Conservation (phyloP, 169 alveolate genomes). For the Amoebophrya sp. region DNA sequence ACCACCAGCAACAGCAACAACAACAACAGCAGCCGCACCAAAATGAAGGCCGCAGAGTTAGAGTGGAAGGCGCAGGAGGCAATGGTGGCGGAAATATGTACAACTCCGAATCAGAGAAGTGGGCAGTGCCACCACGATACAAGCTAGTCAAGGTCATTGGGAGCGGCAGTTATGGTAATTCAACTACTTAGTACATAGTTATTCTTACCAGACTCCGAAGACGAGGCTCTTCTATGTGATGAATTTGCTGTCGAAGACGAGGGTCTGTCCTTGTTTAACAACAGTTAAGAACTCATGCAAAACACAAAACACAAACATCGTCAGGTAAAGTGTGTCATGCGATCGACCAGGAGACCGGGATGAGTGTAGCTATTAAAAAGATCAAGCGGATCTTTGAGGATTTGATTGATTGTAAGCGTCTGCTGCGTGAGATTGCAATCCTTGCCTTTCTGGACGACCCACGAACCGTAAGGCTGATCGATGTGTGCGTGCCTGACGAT, state of each 20-base stretch:
- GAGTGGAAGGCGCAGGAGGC: too few species aligned
- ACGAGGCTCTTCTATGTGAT: too few species aligned
- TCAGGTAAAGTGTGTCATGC: conserved; percentile 21
- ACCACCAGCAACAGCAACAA: neutral
- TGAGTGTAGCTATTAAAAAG: conserved; percentile 85
- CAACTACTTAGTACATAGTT: neutral
- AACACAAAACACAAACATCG: too few species aligned
- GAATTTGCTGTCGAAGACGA: too few species aligned
- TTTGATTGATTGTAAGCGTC: conserved; percentile 90
- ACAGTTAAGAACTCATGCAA: too few species aligned
- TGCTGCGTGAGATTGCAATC: conserved; percentile 88
- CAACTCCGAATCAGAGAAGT: neutral
- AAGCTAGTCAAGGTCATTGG: neutral
- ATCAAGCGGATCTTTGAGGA: conserved; percentile 91
- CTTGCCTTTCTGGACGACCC: conserved; percentile 82
- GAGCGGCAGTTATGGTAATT: conserved; percentile 10
- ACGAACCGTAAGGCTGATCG: conserved; percentile 78
- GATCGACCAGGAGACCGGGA: conserved; percentile 28
- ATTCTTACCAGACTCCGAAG: too few species aligned
- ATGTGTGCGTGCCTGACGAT: conserved; percentile 82
- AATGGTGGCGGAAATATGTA: neutral
- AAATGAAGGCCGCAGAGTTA: too few species aligned
- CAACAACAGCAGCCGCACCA: neutral
- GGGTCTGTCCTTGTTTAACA: too few species aligned
- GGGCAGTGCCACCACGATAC: conserved; percentile 30